These are phyloP conservation scores for Nigrograna mackinnonii DNA, from an alignment of 2,329 filamentous ascomycete genomes.

Conservation along the genomic window DNA sequence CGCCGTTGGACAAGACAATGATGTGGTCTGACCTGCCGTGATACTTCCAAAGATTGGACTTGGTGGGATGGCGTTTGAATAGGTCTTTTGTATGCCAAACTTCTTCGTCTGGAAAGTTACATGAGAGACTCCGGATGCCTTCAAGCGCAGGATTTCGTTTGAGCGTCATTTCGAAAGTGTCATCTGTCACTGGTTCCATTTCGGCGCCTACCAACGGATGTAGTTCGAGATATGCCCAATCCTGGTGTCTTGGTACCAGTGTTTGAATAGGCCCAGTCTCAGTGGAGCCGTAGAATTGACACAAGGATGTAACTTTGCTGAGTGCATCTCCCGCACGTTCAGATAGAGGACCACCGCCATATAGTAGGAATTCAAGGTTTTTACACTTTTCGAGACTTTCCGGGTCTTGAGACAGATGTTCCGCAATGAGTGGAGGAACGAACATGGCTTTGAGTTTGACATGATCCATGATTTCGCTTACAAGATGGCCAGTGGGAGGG, in stretches of 20 bases:
- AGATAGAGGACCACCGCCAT: constrained; percentile 15
- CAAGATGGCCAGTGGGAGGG: constrained; percentile 12
- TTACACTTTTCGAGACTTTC: constrained; percentile 10
- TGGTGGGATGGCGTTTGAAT: constrained; percentile 50
- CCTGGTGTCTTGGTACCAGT: constrained; percentile 7
- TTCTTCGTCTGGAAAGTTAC: constrained; percentile 14
- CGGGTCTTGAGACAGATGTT: constrained; percentile 13
- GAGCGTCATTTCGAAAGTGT: constrained; percentile 16
- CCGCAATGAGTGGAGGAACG: constrained; percentile 13
- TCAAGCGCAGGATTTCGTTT: constrained; percentile 2
- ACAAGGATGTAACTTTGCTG: constrained; percentile 11
- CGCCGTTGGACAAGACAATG: constrained; percentile 52
- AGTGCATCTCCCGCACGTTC: constrained; percentile 15
- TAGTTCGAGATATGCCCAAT: constrained; percentile 21
- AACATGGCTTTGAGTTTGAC: constrained; percentile 10
- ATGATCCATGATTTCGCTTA: constrained; percentile 12
- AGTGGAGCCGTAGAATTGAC: constrained; percentile 16
- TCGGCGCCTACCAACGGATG: constrained; percentile 8
- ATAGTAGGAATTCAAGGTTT: constrained; percentile 10
- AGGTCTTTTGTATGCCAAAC: constrained; percentile 38
- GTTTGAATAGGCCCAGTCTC: constrained; percentile 10
- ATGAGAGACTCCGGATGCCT: constrained; percentile 11
- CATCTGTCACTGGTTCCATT: constrained; percentile 15
- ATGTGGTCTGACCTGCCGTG: constrained; percentile 51
- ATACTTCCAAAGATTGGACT: constrained; percentile 50